Percentiles rank a stretch among this genome's conserved stretches.
phyloP scores from a whole-genome alignment of 2,329 filamentous ascomycete species.

The Pseudocercospora pini-densiflorae region DNA sequence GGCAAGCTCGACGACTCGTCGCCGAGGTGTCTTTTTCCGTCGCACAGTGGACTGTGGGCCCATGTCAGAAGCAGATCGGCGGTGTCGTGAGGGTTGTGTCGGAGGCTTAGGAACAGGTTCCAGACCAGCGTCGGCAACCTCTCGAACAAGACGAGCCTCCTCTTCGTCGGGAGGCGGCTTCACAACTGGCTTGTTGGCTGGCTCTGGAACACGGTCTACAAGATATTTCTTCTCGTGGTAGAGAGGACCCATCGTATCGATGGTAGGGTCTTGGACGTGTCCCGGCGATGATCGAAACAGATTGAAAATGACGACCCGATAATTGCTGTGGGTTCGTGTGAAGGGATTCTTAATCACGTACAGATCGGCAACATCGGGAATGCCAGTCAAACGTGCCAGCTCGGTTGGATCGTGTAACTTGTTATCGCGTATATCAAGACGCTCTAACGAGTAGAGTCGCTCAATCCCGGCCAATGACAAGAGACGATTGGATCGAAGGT shows the following conservation, averaged over 20 bases:
- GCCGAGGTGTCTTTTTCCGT: conserved; percentile 62
- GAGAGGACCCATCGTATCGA: conserved; percentile 82
- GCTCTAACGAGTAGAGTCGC: conserved; percentile 83
- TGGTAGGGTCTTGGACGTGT: conserved; percentile 85
- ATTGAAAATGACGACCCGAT: conserved; percentile 92
- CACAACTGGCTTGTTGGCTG: conserved; percentile 76
- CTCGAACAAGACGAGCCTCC: conserved; percentile 24
- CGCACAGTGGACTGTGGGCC: conserved; percentile 45
- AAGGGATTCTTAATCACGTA: conserved; percentile 95
- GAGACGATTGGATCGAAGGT: conserved; percentile 86
- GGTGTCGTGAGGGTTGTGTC: conserved; percentile 25
- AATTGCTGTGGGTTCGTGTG: conserved; percentile 80
- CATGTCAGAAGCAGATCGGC: conserved; percentile 37
- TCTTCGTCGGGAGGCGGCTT: conserved; percentile 68
- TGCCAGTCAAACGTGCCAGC: conserved; percentile 83
- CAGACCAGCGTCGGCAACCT: conserved; percentile 18
- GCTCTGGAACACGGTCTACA: conserved; percentile 78
- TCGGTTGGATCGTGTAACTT: conserved; percentile 88
- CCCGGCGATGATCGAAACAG: conserved; percentile 89
- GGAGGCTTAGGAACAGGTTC: conserved; percentile 19
- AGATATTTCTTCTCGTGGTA: conserved; percentile 85
- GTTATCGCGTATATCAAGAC: conserved; percentile 91
- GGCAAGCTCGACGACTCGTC: conserved; percentile 63
- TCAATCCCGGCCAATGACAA: conserved; percentile 88
- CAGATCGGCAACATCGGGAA: conserved; percentile 89